Evolutionary conservation across 2,329 filamentous ascomycete genomes (phyloP).

Genomic region (Emmonsiellopsis sp.): DNA sequence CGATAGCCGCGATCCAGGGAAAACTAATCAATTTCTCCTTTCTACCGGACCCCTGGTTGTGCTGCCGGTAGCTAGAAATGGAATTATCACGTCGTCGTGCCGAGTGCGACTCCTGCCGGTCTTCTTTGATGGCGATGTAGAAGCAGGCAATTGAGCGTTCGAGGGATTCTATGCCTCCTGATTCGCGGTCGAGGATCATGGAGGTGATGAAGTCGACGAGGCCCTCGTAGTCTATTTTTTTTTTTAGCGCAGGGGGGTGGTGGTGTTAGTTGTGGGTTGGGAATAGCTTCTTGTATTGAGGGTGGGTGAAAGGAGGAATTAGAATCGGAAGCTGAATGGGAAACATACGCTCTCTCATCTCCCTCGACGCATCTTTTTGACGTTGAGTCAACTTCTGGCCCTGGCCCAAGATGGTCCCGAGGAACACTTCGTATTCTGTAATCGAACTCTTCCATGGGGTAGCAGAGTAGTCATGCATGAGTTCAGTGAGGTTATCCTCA

Average conservation of each 20-base stretch:
- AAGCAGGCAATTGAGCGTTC: constrained; percentile 20
- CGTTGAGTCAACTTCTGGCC: constrained; percentile 15
- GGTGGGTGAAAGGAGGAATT: background rate
- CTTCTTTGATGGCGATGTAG: constrained; percentile 10
- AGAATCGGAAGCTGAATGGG: no score
- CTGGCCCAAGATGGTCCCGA: constrained; percentile 15
- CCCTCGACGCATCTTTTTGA: constrained; percentile 17
- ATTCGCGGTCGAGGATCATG: constrained; percentile 14
- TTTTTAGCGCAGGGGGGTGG: background rate
- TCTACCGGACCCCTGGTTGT: background rate
- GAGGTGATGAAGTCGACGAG: constrained; percentile 16
- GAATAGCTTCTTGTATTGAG: background rate
- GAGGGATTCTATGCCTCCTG: constrained; percentile 15
- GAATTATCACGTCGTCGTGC: background rate
- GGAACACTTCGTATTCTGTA: constrained; percentile 13
- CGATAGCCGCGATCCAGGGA: constrained; percentile 18
- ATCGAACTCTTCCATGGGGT: constrained; percentile 15
- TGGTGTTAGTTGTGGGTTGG: background rate
- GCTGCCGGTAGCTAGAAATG: background rate
- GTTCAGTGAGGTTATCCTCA: constrained; percentile 12
- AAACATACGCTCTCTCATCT: constrained; percentile 15
- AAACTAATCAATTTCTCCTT: constrained; percentile 15
- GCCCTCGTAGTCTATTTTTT: constrained; percentile 14
- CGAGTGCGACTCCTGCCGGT: background rate
- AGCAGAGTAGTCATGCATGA: constrained; percentile 16